phyloP scores from a whole-genome alignment of 2,329 filamentous ascomycete genomes.

The Pseudogymnoascus sp. region DNA sequence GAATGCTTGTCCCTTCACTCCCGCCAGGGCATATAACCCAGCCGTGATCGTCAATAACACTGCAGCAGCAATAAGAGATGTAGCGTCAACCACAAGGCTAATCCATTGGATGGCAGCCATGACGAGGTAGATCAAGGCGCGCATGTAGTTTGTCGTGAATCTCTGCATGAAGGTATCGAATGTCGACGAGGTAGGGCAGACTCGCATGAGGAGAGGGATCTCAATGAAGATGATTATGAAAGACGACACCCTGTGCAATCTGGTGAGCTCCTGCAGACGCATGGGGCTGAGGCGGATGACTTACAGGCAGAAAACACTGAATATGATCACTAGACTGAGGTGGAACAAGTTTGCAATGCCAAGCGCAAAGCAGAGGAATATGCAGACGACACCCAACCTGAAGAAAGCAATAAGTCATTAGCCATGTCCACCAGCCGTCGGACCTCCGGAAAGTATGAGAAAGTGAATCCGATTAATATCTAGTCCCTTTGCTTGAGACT shows the following conservation, averaged over 20 bases:
- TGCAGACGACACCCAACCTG: conserved; percentile 62
- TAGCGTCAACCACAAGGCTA: conserved; percentile 55
- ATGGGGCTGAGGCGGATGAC: conserved; percentile 22
- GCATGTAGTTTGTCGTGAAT: conserved; percentile 95
- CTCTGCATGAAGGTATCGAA: conserved; percentile 87
- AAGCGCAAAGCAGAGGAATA: conserved; percentile 61
- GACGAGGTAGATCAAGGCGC: conserved; percentile 72
- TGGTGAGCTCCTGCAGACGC: conserved; percentile 12
- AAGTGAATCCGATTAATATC: background rate
- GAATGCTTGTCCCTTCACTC: conserved; percentile 74
- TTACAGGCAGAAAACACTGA: conserved; percentile 45
- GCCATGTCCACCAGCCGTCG: background rate
- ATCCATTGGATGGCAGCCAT: conserved; percentile 83
- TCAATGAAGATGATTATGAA: conserved; percentile 78
- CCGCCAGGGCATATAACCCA: conserved; percentile 72
- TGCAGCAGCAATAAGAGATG: conserved; percentile 76
- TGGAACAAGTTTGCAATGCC: conserved; percentile 61
- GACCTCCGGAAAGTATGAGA: background rate
- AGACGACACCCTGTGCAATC: conserved; percentile 48
- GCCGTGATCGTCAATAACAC: conserved; percentile 70
- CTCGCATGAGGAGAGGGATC: conserved; percentile 87
- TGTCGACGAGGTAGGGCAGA: conserved; percentile 84
- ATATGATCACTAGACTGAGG: conserved; percentile 36
- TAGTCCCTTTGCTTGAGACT: background rate
- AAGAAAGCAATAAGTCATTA: conserved; percentile 10